Conservation (phyloP, 202 grass and related monocot genomes). For the Schoenoplectus triqueter region DNA sequence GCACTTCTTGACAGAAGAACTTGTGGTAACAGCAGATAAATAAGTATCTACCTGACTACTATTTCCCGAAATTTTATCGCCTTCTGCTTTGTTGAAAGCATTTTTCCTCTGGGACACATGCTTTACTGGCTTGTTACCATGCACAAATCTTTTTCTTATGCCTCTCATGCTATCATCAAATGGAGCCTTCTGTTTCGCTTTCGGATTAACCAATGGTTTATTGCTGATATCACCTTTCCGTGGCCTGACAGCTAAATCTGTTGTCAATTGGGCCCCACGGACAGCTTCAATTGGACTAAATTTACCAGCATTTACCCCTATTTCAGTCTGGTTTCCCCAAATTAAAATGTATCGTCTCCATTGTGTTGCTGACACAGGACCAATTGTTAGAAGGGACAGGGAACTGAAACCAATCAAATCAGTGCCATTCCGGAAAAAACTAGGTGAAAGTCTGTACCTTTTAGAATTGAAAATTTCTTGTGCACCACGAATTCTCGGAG, state of each 20-base stretch:
- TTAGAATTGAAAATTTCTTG: slow-evolving; percentile 49
- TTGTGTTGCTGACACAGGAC: slow-evolving; percentile 1
- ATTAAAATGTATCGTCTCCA: slow-evolving; percentile 41
- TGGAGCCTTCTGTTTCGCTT: slow-evolving; percentile 10
- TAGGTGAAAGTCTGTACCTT: slow-evolving; percentile 46
- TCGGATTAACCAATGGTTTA: neutral
- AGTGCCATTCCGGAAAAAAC: slow-evolving; percentile 33
- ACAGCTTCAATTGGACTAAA: slow-evolving; percentile 34
- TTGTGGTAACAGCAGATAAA: slow-evolving; percentile 43
- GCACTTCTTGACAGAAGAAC: slow-evolving; percentile 66
- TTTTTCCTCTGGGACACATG: slow-evolving; percentile 32
- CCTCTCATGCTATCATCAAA: slow-evolving; percentile 39
- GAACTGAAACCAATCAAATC: slow-evolving; percentile 58
- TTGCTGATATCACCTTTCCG: slow-evolving; percentile 21
- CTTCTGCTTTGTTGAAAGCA: slow-evolving; percentile 28
- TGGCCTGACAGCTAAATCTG: slow-evolving; percentile 42
- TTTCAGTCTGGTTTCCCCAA: slow-evolving; percentile 22
- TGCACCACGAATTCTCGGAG: slow-evolving; percentile 38
- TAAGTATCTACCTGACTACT: slow-evolving; percentile 31
- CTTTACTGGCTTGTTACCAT: slow-evolving; percentile 46
- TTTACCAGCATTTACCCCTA: slow-evolving; percentile 39
- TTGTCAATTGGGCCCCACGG: slow-evolving; percentile 20
- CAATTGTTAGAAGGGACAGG: slow-evolving; percentile 31
- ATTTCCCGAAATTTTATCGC: slow-evolving; percentile 31
- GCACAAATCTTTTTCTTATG: slow-evolving; percentile 45